Conservation (phyloP, 1,284 basidiomycete genomes). For the Tylopilus sp. region DNA sequence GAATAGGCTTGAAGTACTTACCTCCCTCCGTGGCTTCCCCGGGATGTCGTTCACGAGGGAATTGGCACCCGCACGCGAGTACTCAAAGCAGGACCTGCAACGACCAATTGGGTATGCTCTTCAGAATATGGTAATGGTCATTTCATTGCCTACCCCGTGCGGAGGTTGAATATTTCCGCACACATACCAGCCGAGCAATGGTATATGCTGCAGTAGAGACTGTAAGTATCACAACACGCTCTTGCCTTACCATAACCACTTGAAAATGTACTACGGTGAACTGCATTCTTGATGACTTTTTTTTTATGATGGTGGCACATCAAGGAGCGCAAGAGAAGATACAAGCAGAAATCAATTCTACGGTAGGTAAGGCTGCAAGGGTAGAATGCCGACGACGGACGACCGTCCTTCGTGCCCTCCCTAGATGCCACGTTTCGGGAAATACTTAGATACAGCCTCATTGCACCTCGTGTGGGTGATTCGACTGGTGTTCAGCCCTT, state of each 20-base stretch:
- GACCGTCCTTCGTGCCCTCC: slow-evolving; percentile 1
- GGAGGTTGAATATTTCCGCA: not conserved
- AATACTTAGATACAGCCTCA: not conserved
- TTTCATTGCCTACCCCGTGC: not conserved
- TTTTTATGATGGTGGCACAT: slow-evolving; percentile 2
- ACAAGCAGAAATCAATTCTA: not conserved
- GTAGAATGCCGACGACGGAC: not conserved
- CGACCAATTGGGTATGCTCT: not conserved
- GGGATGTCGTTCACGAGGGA: slow-evolving; percentile 11
- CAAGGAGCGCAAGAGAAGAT: not conserved
- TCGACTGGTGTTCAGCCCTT: rapidly evolving
- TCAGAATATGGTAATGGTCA: not conserved
- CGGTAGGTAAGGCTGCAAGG: not conserved
- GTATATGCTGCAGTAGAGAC: slow-evolving; percentile 1
- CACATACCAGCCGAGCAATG: not conserved
- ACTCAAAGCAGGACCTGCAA: not conserved
- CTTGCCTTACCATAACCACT: not conserved
- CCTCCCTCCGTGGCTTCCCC: slow-evolving; percentile 15
- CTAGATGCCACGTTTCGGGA: slow-evolving; percentile 1
- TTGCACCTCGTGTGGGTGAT: slow-evolving; percentile 9
- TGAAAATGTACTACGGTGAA: not conserved
- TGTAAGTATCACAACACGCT: slow-evolving; percentile 4
- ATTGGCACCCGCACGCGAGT: not conserved
- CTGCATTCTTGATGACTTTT: not conserved
- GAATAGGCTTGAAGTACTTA: not conserved